phyloP scores from a whole-genome alignment of 768 basidiomycete genomes.

The Lactifluus hygrophoroides region DNA sequence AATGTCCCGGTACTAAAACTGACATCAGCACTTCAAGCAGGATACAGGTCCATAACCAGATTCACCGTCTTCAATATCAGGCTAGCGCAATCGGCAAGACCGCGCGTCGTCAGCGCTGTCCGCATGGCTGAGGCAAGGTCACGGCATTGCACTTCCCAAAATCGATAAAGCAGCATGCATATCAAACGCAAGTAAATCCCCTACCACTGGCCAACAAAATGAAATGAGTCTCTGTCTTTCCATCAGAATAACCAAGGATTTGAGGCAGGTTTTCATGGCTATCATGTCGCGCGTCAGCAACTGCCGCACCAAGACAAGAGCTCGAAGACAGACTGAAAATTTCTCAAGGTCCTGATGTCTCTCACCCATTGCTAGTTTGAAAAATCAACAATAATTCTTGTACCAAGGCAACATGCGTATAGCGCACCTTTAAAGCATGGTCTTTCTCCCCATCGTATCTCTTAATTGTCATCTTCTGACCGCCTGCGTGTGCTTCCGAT shows the following conservation, averaged over 20 bases:
- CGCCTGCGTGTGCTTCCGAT: conserved; percentile 34
- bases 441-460: conserved; percentile 34
- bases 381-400: not conserved
- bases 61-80: conserved; percentile 18
- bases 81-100: conserved; percentile 12
- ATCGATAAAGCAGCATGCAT: not conserved
- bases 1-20: conserved; percentile 13
- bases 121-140: conserved; percentile 14
- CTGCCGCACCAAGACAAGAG: not conserved
- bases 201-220: conserved; percentile 44
- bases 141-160: conserved; percentile 12
- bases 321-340: conserved; percentile 34
- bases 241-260: conserved; percentile 42
- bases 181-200: not conserved
- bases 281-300: not conserved
- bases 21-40: not conserved
- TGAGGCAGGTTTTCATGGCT: conserved; percentile 49
- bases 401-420: not conserved
- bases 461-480: conserved; percentile 35
- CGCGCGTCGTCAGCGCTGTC: conserved; percentile 7
- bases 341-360: conserved; percentile 43
- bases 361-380: conserved; percentile 36
- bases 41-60: not conserved
- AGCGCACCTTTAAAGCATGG: conserved; percentile 27
- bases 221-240: conserved; percentile 39